These are phyloP conservation scores for Diddensiella santjacobensis DNA, from an alignment of 805 yeast species.

Conservation along the genomic window DNA sequence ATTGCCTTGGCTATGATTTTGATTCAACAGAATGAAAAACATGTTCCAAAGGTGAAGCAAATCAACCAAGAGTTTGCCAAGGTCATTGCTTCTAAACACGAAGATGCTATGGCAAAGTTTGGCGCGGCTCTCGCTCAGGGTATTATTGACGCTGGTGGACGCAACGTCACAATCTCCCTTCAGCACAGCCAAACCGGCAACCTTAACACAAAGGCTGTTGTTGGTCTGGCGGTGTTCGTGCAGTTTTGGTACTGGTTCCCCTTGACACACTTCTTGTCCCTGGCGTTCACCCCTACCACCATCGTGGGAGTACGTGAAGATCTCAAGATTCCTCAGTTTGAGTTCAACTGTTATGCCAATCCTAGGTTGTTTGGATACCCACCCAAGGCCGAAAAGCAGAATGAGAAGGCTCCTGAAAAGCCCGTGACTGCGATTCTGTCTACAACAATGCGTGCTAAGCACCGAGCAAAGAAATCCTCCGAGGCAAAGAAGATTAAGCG, in stretches of 20 bases:
- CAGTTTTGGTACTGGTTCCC: constrained; percentile 99
- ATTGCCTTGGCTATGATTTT: constrained; percentile 88
- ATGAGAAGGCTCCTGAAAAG: constrained; percentile 81
- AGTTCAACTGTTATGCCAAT: constrained; percentile 75
- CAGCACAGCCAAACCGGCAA: constrained; percentile 86
- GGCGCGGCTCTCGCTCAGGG: constrained; percentile 98
- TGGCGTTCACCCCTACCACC: constrained; percentile 90
- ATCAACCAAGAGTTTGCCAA: constrained; percentile 70
- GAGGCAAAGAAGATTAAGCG: constrained; percentile 51
- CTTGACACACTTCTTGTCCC: constrained; percentile 82
- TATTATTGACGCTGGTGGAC: constrained; percentile 97
- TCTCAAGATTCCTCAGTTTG: constrained; percentile 80
- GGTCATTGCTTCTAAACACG: constrained; percentile 82
- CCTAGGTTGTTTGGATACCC: constrained; percentile 83
- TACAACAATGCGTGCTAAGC: constrained; percentile 90
- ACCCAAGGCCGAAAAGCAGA: constrained; percentile 74
- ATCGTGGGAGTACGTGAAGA: constrained; percentile 83
- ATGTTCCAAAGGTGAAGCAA: constrained; percentile 73
- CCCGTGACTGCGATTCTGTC: constrained; percentile 90
- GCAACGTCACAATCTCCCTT: constrained; percentile 89
- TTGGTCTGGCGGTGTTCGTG: constrained; percentile 82
- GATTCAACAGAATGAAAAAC: constrained; percentile 79
- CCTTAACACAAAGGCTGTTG: constrained; percentile 83
- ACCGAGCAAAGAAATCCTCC: constrained; percentile 70
- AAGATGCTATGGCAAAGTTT: constrained; percentile 94